A percentile compares a stretch with the other conserved stretches of the same genome.
Evolutionary conservation across 345 rosid genomes (phyloP).

Genomic region (Acer campestre): DNA sequence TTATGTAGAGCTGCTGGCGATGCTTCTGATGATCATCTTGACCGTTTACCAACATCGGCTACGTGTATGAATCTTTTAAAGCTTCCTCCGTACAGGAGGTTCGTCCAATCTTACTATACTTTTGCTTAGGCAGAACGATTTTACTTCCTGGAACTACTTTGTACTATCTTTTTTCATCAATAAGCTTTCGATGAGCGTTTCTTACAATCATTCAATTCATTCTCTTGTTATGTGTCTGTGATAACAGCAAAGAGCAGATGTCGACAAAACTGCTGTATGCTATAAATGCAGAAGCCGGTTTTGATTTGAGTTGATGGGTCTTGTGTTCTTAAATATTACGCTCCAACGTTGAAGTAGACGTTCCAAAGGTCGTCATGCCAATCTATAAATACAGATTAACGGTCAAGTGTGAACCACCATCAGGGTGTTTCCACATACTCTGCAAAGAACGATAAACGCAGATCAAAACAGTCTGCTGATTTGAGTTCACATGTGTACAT

Average conservation of each 20-base stretch:
- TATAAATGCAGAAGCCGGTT: constrained; percentile 96
- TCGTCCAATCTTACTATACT: constrained; percentile 26
- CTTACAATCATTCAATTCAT: not conserved
- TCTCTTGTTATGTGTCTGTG: constrained; percentile 14
- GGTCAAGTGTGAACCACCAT: not conserved
- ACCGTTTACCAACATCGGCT: constrained; percentile 91
- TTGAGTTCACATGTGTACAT: constrained; percentile 19
- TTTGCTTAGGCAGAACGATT: not conserved
- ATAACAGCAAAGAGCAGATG: constrained; percentile 90
- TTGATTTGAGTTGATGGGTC: constrained; percentile 81
- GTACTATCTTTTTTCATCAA: not conserved
- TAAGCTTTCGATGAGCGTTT: not conserved
- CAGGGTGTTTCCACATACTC: not conserved
- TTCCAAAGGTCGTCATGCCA: not conserved
- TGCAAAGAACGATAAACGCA: not conserved
- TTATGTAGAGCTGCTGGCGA: constrained; percentile 59
- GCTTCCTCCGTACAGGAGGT: constrained; percentile 99
- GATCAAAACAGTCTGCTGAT: constrained; percentile 8
- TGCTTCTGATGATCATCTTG: constrained; percentile 75
- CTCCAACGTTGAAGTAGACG: not conserved
- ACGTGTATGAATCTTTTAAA: constrained; percentile 99
- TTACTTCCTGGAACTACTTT: not conserved
- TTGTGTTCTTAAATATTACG: not conserved
- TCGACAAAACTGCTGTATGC: constrained; percentile 83
- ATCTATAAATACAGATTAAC: not conserved